phyloP scores from a whole-genome alignment of 306 rosid genomes.

The Malus domestica region ASM211411v1 NC_041796.1:17543001-17543500 shows the following conservation, averaged over 20 bases:
- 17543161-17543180: background rate
- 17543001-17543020: background rate
- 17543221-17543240: slow-evolving; percentile 9
- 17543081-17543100: background rate
- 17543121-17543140: background rate
- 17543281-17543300: slow-evolving; percentile 38
- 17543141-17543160: background rate
- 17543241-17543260: slow-evolving; percentile 34
- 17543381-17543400: slow-evolving; percentile 21
- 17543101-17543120: background rate
- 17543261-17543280: slow-evolving; percentile 44
- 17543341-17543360: slow-evolving; percentile 29
- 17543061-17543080: background rate
- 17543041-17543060: background rate
- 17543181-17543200: background rate
- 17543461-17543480: slow-evolving; percentile 16
- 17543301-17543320: slow-evolving; percentile 25
- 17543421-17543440: slow-evolving; percentile 26
- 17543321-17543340: slow-evolving; percentile 22
- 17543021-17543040: background rate
- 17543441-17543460: slow-evolving; percentile 38
- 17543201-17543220: slow-evolving; percentile 19
- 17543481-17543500: slow-evolving; percentile 14
- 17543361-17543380: slow-evolving; percentile 46
- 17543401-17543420: slow-evolving; percentile 13